Conservation (phyloP, 2,329 filamentous ascomycete species). For the Lecanicillium sp. region DNA sequence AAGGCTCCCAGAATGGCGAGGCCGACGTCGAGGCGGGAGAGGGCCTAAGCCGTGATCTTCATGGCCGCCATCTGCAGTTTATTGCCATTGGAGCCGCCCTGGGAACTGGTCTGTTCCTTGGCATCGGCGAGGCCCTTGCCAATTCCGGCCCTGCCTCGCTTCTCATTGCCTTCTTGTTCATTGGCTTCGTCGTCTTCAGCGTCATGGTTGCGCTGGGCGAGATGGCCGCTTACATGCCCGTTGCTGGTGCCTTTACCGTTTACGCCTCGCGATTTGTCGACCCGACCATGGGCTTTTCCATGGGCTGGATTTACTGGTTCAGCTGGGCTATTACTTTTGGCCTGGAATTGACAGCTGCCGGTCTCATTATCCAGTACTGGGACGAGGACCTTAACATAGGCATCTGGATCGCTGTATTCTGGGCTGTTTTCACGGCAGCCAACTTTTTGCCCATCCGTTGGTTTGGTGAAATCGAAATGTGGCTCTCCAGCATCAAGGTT, state of each 20-base stretch:
- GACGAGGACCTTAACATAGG: conserved; percentile 51
- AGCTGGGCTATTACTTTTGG: conserved; percentile 67
- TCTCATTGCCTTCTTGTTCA: conserved; percentile 59
- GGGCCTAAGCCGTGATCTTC: conserved; percentile 28
- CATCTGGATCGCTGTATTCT: conserved; percentile 68
- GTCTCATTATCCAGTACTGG: conserved; percentile 73
- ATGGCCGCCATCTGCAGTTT: conserved; percentile 37
- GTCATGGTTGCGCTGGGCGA: conserved; percentile 65
- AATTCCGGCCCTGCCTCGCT: conserved; percentile 57
- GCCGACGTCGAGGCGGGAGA: conserved; percentile 27
- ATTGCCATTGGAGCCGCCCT: conserved; percentile 54
- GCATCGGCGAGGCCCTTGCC: conserved; percentile 53
- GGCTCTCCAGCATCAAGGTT: conserved; percentile 70
- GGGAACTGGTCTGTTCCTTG: conserved; percentile 65
- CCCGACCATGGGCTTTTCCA: conserved; percentile 63
- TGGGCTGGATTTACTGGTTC: conserved; percentile 83
- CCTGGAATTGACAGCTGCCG: conserved; percentile 63
- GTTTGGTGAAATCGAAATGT: conserved; percentile 74
- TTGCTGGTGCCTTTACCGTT: conserved; percentile 66
- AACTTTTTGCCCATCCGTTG: conserved; percentile 66
- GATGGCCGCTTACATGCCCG: conserved; percentile 71
- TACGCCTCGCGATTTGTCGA: conserved; percentile 71
- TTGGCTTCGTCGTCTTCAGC: conserved; percentile 65
- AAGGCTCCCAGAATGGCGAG: not conserved
- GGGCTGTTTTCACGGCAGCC: conserved; percentile 57